Percentiles rank a stretch among this genome's conserved stretches.
Evolutionary conservation across 1,284 basidiomycete species (phyloP).

Genomic region (Ustilago xerochloae): DNA sequence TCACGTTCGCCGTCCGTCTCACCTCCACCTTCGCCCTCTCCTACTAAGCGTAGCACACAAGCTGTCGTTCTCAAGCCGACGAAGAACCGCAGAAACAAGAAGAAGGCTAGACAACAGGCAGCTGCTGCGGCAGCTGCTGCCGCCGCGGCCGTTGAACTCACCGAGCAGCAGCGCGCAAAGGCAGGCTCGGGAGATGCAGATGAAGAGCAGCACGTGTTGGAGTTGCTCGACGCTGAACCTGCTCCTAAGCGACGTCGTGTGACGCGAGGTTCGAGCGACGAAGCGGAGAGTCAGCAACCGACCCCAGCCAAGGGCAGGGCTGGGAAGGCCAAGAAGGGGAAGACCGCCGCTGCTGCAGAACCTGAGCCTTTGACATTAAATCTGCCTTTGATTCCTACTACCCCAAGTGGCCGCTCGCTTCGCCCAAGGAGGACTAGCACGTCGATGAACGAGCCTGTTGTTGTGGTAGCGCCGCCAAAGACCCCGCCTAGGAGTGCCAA

Average conservation of each 20-base stretch:
- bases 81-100: constrained; percentile 28
- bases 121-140: constrained; percentile 19
- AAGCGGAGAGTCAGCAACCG: neutral
- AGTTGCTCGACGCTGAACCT: constrained; percentile 8
- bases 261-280: neutral
- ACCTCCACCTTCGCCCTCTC: constrained; percentile 34
- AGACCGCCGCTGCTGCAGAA: neutral
- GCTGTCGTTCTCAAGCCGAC: constrained; percentile 10
- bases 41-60: constrained; percentile 22
- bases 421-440: constrained; percentile 16
- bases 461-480: neutral
- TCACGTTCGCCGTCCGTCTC: constrained; percentile 27
- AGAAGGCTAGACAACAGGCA: constrained; percentile 16
- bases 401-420: constrained; percentile 15
- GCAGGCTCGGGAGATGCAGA: constrained; percentile 5
- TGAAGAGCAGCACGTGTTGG: constrained; percentile 23
- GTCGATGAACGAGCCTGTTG: constrained; percentile 1
- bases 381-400: neutral
- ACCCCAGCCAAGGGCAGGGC: constrained; percentile 7
- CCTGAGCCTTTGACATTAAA: neutral
- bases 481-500: constrained; percentile 20
- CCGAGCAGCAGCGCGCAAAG: constrained; percentile 8
- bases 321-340: neutral
- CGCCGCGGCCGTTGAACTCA: constrained; percentile 5
- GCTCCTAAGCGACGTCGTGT: constrained; percentile 16